Base-by-base conservation (phyloP, 2,329 filamentous ascomycete species). In the Rasamsonia emersonii region DNA sequence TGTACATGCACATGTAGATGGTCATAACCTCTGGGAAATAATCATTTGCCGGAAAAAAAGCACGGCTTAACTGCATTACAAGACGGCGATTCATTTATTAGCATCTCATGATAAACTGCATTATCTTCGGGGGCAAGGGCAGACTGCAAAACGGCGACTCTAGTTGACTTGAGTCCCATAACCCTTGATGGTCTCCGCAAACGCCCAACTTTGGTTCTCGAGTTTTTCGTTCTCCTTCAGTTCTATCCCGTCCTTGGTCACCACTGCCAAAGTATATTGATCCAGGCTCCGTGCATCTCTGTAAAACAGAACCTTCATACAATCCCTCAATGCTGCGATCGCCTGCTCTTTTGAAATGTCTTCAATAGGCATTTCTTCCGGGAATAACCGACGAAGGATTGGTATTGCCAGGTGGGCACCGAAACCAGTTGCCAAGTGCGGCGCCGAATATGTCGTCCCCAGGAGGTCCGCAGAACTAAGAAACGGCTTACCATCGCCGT, bases 281-380 rank as follows among this genome's bases (percentile, higher is more conserved):
- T 95, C 86, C 64, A 91, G 66, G 66, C 84, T 93, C 61, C 91
- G 79, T 26, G 91, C 91, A 64, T 98, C 91, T 50, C 91, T 77
- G 71, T 98, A 98, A 70, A 84, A 98, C 39, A 98, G 72, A 32
- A 96, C 89, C 75, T 96, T 96, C 84, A 98, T 88, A 64, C 86
- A 94, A 66, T 94, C 83, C 68, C 82, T 82, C 54, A 98, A 65
- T 24, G 86, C 74, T 37, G 80, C 68, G 39, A 95, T 70, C 29
- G 91, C 91, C 56, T 83, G 62, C 50, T 95, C 88, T 56, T 77
- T 74, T 24, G 70, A 78, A 43, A 96, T 69, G 38, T 76, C 68
- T 49, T 76, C 69, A 19, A 82, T 78, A 24, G 83, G 68, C 49
- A 75, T 81, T 61, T 96, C 91, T 49, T 94, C 86, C 15, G 86